Conservation (phyloP, 148 eudicot genomes). For the Silene latifolia region DNA sequence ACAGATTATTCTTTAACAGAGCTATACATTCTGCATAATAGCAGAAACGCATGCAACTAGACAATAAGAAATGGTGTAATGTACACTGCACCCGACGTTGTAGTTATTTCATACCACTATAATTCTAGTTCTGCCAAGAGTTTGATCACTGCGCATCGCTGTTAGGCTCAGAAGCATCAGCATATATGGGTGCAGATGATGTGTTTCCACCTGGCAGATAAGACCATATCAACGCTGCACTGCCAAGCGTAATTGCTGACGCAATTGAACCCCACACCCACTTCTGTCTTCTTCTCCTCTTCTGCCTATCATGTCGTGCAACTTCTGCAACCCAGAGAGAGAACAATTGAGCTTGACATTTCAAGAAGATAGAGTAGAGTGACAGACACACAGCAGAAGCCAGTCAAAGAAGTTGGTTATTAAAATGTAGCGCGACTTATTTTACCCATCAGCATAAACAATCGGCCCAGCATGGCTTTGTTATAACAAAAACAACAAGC, state of each 20-base stretch:
- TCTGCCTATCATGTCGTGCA: conserved; percentile 71
- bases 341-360: neutral
- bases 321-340: conserved; percentile 41
- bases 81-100: conserved; percentile 28
- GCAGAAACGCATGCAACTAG: conserved; percentile 27
- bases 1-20: conserved; percentile 2
- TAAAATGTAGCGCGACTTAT: too few relatives aligned
- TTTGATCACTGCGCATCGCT: conserved; percentile 27
- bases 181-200: conserved; percentile 37
- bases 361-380: neutral
- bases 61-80: conserved; percentile 24
- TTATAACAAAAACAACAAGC: neutral
- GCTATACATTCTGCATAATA: conserved; percentile 3
- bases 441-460: neutral
- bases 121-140: conserved; percentile 16
- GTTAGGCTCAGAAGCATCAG: conserved; percentile 30
- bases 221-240: conserved; percentile 72
- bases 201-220: conserved; percentile 52
- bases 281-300: conserved; percentile 62
- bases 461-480: neutral
- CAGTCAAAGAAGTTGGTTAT: neutral
- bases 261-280: conserved; percentile 83
- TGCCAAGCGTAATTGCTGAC: conserved; percentile 61
- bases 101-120: conserved; percentile 22
- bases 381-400: neutral